Evolutionary conservation across 768 basidiomycete genomes (phyloP).

Genomic region (Phaffia australis): DNA sequence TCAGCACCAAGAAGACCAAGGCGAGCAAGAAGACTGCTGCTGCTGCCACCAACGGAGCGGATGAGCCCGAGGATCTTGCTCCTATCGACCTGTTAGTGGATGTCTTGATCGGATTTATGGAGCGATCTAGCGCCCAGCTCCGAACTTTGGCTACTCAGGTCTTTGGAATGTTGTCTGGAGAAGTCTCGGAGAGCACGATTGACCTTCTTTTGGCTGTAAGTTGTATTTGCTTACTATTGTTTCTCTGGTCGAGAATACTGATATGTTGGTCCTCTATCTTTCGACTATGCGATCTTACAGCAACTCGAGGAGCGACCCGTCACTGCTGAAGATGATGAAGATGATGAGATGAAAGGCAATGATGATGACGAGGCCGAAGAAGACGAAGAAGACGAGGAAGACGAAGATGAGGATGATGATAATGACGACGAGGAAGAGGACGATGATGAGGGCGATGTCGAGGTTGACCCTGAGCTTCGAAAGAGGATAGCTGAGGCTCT

Average conservation of each 20-base stretch:
- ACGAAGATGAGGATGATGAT: slow-evolving; percentile 36
- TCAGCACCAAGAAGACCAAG: slow-evolving; percentile 28
- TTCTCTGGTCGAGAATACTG: slow-evolving; percentile 11
- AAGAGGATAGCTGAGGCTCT: slow-evolving; percentile 48
- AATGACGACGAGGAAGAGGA: slow-evolving; percentile 40
- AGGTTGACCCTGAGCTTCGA: slow-evolving; percentile 49
- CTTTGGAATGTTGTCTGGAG: slow-evolving; percentile 60
- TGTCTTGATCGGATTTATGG: slow-evolving; percentile 77
- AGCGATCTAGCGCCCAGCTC: slow-evolving; percentile 68
- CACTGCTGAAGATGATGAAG: slow-evolving; percentile 31
- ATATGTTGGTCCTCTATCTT: not conserved
- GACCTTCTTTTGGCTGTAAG: slow-evolving; percentile 72
- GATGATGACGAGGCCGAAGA: slow-evolving; percentile 39
- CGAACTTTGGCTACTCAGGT: slow-evolving; percentile 68
- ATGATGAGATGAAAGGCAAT: slow-evolving; percentile 30
- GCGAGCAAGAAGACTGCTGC: slow-evolving; percentile 11
- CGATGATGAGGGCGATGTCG: slow-evolving; percentile 34
- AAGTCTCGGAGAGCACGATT: slow-evolving; percentile 58
- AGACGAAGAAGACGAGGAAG: slow-evolving; percentile 43
- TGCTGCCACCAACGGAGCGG: slow-evolving; percentile 20
- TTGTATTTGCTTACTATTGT: slow-evolving; percentile 11
- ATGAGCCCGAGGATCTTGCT: slow-evolving; percentile 43
- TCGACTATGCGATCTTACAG: not conserved
- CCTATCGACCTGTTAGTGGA: slow-evolving; percentile 80
- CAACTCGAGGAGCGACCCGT: slow-evolving; percentile 24